Conservation (phyloP, 192 early-diverging fungal species). For the Coemansia erecta region DNA sequence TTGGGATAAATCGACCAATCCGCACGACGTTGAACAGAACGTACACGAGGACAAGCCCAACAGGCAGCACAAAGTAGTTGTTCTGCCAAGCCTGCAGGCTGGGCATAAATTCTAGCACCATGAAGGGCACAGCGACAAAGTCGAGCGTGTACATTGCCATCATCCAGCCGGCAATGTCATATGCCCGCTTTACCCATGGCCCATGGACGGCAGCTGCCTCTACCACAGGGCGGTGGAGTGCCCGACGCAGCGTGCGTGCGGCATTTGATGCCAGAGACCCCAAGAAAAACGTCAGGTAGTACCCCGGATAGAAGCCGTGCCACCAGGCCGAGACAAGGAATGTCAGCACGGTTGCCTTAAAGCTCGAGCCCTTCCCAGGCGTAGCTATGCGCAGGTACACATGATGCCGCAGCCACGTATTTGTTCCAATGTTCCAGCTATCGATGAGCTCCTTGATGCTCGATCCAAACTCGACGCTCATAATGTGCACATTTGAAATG, state of each 20-base stretch:
- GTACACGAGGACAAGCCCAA: constrained; percentile 54
- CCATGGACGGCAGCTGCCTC: neutral
- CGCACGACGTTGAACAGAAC: constrained; percentile 28
- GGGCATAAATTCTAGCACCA: constrained; percentile 57
- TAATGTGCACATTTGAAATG: constrained; percentile 75
- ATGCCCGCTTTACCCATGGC: constrained; percentile 48
- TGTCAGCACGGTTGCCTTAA: constrained; percentile 67
- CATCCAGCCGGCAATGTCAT: constrained; percentile 72
- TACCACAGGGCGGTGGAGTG: neutral
- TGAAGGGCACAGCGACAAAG: constrained; percentile 68
- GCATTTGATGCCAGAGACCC: constrained; percentile 59
- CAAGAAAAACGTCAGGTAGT: constrained; percentile 70
- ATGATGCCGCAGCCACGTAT: constrained; percentile 82
- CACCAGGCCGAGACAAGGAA: constrained; percentile 86
- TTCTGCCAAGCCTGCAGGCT: constrained; percentile 62
- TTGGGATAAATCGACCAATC: constrained; percentile 16
- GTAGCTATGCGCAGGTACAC: constrained; percentile 71
- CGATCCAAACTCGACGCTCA: constrained; percentile 70
- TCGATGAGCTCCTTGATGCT: constrained; percentile 75
- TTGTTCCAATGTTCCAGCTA: constrained; percentile 90
- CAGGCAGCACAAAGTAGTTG: constrained; percentile 61
- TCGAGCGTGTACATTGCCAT: constrained; percentile 66
- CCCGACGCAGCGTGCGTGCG: constrained; percentile 60
- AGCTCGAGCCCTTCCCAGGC: constrained; percentile 52
- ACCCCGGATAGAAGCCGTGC: constrained; percentile 93